A percentile compares a stretch with the other conserved stretches of the same genome.
These are phyloP conservation scores for Ophiocytium majus DNA, from an alignment of 352 stramenopile species.

Conservation along the genomic window DNA sequence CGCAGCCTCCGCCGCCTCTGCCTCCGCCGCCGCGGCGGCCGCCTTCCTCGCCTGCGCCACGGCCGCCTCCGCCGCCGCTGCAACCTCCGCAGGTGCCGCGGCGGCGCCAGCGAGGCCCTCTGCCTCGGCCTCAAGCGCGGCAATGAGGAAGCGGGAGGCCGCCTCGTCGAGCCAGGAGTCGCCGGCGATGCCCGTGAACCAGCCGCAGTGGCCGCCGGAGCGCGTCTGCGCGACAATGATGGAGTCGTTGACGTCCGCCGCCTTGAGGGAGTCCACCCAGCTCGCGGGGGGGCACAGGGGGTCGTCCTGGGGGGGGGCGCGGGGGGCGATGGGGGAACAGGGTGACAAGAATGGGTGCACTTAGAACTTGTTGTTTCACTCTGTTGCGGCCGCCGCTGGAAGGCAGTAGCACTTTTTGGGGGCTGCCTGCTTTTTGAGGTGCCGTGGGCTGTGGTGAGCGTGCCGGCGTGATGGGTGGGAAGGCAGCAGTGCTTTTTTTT, in stretches of 20 bases:
- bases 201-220: constrained; percentile 44
- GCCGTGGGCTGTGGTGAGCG: too few relatives aligned
- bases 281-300: constrained; percentile 30
- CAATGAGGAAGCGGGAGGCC: background rate
- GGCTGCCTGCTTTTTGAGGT: too few relatives aligned
- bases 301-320: constrained; percentile 26
- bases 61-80: background rate
- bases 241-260: constrained; percentile 25
- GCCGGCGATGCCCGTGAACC: constrained; percentile 32
- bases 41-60: too few relatives aligned
- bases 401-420: too few relatives aligned
- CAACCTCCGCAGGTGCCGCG: too few relatives aligned
- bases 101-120: background rate
- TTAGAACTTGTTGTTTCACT: too few relatives aligned
- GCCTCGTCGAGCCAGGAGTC: constrained; percentile 44
- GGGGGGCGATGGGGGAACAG: too few relatives aligned
- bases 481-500: too few relatives aligned
- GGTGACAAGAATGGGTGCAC: too few relatives aligned
- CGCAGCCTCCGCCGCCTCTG: background rate
- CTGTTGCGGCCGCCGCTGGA: too few relatives aligned
- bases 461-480: too few relatives aligned
- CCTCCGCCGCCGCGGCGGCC: too few relatives aligned
- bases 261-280: constrained; percentile 34
- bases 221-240: constrained; percentile 46
- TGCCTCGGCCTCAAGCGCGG: background rate